Percentiles rank a stretch among this genome's conserved stretches.
These are phyloP conservation scores for Trichoderma koningiopsis DNA, from an alignment of 2,329 filamentous ascomycete species.

Conservation along the genomic window DNA sequence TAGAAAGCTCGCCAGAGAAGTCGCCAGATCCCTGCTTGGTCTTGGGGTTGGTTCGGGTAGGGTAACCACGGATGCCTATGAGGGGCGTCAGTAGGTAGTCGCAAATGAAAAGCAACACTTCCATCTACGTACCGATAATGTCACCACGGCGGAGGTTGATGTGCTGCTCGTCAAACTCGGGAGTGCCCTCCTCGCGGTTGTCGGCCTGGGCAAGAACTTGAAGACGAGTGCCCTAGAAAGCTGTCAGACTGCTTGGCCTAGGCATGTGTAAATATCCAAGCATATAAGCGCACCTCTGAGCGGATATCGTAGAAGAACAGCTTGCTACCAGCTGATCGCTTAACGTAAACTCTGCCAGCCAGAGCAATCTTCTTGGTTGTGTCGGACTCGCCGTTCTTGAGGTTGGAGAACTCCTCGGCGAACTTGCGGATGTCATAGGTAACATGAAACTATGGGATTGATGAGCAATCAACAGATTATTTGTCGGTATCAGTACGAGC, in stretches of 20 bases:
- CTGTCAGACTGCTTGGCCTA: not conserved
- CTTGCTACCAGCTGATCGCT: conserved; percentile 79
- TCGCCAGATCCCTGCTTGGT: conserved; percentile 77
- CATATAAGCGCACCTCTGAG: conserved; percentile 36
- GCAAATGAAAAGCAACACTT: not conserved
- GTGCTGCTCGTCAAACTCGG: conserved; percentile 83
- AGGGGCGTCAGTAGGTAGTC: not conserved
- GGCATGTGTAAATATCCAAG: not conserved
- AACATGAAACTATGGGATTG: conserved; percentile 66
- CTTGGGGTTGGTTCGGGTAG: conserved; percentile 77
- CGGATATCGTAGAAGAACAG: conserved; percentile 81
- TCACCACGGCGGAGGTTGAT: conserved; percentile 87
- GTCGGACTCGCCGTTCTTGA: conserved; percentile 85
- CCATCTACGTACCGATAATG: conserved; percentile 67
- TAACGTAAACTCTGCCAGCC: conserved; percentile 86
- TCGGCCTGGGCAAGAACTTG: conserved; percentile 93
- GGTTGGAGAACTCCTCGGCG: conserved; percentile 71
- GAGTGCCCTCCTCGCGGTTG: conserved; percentile 66
- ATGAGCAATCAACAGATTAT: not conserved
- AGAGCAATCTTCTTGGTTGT: conserved; percentile 75
- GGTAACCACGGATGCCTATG: conserved; percentile 36
- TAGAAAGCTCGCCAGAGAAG: conserved; percentile 76
- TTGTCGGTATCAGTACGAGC: not conserved
- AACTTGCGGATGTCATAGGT: conserved; percentile 83
- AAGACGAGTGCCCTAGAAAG: conserved; percentile 61